Evolutionary conservation across 2,329 filamentous ascomycete species (phyloP).

Genomic region (Neonectria neomacrospora): DNA sequence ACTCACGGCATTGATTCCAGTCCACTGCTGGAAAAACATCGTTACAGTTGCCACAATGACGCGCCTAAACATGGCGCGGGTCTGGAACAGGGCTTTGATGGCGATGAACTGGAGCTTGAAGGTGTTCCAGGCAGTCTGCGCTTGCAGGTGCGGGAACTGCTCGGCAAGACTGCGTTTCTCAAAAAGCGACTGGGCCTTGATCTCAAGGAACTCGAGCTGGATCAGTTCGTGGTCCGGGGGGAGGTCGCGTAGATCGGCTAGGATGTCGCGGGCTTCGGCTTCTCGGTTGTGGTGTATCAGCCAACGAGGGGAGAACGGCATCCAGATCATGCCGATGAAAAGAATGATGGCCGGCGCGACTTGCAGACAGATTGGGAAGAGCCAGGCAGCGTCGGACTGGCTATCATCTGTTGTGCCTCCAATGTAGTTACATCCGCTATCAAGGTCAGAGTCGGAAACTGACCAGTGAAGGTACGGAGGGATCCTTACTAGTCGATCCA

Average conservation of each 20-base stretch:
- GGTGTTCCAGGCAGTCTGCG: conserved; percentile 70
- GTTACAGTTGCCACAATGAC: conserved; percentile 72
- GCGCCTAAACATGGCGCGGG: conserved; percentile 72
- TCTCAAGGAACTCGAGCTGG: conserved; percentile 82
- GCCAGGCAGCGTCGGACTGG: conserved; percentile 78
- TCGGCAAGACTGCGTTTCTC: conserved; percentile 77
- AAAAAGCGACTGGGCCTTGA: conserved; percentile 81
- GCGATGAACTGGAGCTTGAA: conserved; percentile 77
- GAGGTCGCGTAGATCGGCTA: conserved; percentile 73
- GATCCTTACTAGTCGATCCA: conserved; percentile 67
- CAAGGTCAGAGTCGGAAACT: conserved; percentile 5
- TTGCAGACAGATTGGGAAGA: conserved; percentile 78
- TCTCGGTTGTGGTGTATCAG: conserved; percentile 77
- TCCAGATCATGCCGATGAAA: conserved; percentile 77
- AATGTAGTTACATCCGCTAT: conserved; percentile 71
- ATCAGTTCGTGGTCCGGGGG: conserved; percentile 73
- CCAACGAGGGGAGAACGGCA: conserved; percentile 84
- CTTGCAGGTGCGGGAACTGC: conserved; percentile 72
- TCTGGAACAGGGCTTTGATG: conserved; percentile 72
- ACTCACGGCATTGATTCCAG: conserved; percentile 64
- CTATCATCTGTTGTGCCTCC: conserved; percentile 59
- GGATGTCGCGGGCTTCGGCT: conserved; percentile 70
- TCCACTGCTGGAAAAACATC: conserved; percentile 67
- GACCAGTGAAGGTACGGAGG: fast-evolving
- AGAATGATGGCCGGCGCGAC: conserved; percentile 74